These are phyloP conservation scores for Penicillium lagena DNA, from an alignment of 495 filamentous ascomycete genomes.

Conservation along the genomic window DNA sequence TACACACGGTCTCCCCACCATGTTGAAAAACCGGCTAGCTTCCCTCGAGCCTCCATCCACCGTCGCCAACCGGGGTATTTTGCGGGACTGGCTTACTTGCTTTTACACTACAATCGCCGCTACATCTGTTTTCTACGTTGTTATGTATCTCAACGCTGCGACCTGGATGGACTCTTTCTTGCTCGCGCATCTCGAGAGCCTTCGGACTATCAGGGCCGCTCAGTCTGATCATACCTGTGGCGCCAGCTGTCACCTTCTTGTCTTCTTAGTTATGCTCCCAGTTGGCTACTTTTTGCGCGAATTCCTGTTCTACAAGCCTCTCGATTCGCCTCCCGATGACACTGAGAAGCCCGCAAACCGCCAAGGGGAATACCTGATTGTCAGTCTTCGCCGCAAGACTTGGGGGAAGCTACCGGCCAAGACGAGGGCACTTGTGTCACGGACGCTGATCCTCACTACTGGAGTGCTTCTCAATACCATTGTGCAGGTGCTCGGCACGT, in stretches of 20 bases:
- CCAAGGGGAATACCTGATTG: conserved; percentile 54
- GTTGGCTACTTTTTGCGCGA: conserved; percentile 60
- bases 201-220: conserved; percentile 57
- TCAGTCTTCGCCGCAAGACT: conserved; percentile 44
- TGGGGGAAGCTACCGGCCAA: conserved; percentile 52
- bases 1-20: conserved; percentile 40
- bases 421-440: conserved; percentile 56
- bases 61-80: conserved; percentile 61
- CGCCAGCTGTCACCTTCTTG: conserved; percentile 40
- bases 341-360: conserved; percentile 50
- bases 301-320: conserved; percentile 54
- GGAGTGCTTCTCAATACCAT: conserved; percentile 56
- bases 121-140: conserved; percentile 59
- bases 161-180: conserved; percentile 62
- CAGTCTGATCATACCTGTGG: conserved; percentile 44
- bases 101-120: conserved; percentile 58
- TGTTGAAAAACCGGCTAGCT: no score
- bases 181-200: conserved; percentile 60
- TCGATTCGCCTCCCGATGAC: conserved; percentile 9
- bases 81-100: conserved; percentile 57
- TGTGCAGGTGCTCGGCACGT: conserved; percentile 52
- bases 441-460: conserved; percentile 55
- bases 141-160: conserved; percentile 55
- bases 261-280: conserved; percentile 52
- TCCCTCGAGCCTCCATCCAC: conserved; percentile 27